Base-by-base conservation (phyloP, 2,329 filamentous ascomycete genomes). In the Talaromyces sp. region DNA sequence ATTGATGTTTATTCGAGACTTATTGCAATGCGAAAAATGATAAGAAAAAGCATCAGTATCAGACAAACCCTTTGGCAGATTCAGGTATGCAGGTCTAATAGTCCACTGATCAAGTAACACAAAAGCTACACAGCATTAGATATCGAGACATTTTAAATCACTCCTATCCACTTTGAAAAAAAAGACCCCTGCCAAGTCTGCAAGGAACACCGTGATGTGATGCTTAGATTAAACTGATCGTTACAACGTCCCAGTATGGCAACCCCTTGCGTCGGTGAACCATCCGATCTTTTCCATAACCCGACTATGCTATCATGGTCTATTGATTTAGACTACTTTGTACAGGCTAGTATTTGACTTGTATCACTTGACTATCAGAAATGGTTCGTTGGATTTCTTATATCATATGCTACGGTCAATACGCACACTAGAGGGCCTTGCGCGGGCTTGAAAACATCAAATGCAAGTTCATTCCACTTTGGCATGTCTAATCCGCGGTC, bases 111-210 rank as follows among this genome's bases (percentile, higher is more conserved):
- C 43, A 21, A 2, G 28, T 31, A 19, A 35, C 45, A 48, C 25
- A 48, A 48, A 19, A 15, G 2, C 5, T 3, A 28, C 19, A 46
- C 1, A 17, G n/a, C 17, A 5, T 5, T 11, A 46, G 25, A 31
- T 13, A 33, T 46, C 8, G 17, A 13, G 21, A 25, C 10, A 36
- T 0, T 17, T n/a, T 19, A 37, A 22, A n/a, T 2, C 21, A 21
- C 39, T 52, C 15, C 3, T 39, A 25, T 52, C 11, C n/a, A 48
- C 2, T 22, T 19, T n/a, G 17, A 8, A n/a, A 6, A 11, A 3
- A 33, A 22, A 33, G 35, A 40, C 50, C 41, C 56, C 56, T 55
- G 57, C 41, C 51, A 55, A 59, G 57, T 17, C 52, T 55, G 57
- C 31, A 59, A 54, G 51, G 51, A 41, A 50, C 35, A 19, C 22